Percentiles rank a stretch among this genome's conserved stretches.
Conservation (phyloP, 768 basidiomycete genomes). For the Macrolepiota fuliginosa region DNA sequence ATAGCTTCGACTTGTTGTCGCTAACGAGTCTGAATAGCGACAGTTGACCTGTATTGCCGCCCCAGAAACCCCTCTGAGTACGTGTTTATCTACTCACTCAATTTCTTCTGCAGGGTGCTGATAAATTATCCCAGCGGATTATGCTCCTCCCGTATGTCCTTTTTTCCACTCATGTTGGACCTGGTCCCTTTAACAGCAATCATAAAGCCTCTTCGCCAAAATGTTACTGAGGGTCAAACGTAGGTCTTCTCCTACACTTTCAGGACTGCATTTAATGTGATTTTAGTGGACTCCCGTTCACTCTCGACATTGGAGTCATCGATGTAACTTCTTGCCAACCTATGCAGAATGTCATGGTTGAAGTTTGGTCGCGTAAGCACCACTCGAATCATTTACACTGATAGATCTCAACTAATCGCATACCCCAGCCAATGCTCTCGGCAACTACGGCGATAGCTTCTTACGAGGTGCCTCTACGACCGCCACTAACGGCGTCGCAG, state of each 20-base stretch:
- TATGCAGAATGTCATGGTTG: slow-evolving; percentile 34
- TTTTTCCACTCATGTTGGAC: neutral
- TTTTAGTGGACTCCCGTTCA: slow-evolving; percentile 31
- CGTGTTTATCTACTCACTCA: too few relatives aligned
- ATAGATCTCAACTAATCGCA: neutral
- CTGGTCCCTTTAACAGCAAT: neutral
- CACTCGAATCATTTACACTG: neutral
- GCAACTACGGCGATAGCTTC: slow-evolving; percentile 32
- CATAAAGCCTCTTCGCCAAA: slow-evolving; percentile 21
- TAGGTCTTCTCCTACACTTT: slow-evolving; percentile 12
- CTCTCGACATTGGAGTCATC: slow-evolving; percentile 36
- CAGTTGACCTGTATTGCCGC: too few relatives aligned
- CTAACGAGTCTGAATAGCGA: too few relatives aligned
- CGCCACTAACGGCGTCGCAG: slow-evolving; percentile 33
- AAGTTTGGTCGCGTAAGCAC: slow-evolving; percentile 30
- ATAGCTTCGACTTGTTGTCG: neutral
- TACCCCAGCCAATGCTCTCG: slow-evolving; percentile 30
- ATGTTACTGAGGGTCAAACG: slow-evolving; percentile 27
- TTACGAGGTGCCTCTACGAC: slow-evolving; percentile 32
- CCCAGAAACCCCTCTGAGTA: too few relatives aligned
- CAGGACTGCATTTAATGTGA: neutral
- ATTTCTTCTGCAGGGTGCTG: too few relatives aligned
- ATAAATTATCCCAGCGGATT: too few relatives aligned
- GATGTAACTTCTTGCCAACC: slow-evolving; percentile 39
- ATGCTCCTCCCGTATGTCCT: neutral